Evolutionary conservation across 225 moss, liverwort and hornwort species (phyloP).

Genomic region (Marchantia polymorpha): DNA sequence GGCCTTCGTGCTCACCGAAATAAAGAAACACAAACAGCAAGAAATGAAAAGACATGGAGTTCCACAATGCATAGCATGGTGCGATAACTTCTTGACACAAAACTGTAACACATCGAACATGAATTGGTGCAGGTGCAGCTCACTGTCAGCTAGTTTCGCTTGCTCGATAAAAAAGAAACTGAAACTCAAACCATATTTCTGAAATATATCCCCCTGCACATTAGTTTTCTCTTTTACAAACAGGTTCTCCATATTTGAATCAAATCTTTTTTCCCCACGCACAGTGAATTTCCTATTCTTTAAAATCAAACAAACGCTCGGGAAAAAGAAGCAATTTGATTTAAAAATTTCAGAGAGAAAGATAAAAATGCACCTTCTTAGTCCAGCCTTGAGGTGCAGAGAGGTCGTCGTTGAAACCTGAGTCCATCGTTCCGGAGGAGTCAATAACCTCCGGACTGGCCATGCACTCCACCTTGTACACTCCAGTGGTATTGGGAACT

Average conservation of each 20-base stretch:
- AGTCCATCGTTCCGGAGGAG: constrained; percentile 26
- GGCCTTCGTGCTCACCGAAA: background rate
- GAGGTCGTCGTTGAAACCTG: constrained; percentile 26
- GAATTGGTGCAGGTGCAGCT: no score
- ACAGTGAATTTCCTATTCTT: background rate
- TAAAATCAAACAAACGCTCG: background rate
- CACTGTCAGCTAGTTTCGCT: background rate
- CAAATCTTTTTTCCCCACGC: background rate
- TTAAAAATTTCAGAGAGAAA: background rate
- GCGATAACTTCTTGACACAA: background rate
- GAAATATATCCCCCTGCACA: background rate
- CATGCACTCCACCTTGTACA: constrained; percentile 49
- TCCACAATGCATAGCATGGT: constrained; percentile 2
- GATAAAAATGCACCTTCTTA: constrained; percentile 50
- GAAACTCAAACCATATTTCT: background rate
- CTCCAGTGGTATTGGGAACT: constrained; percentile 1
- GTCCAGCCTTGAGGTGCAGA: constrained; percentile 53
- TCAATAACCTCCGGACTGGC: constrained; percentile 50
- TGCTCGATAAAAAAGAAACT: background rate
- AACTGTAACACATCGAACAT: no score
- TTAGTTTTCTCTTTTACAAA: background rate
- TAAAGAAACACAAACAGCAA: background rate
- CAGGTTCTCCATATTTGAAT: background rate
- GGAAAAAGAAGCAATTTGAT: background rate
- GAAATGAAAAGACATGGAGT: background rate